Conservation (phyloP, 2,329 filamentous ascomycete species). For the Colletotrichum cuscutae region DNA sequence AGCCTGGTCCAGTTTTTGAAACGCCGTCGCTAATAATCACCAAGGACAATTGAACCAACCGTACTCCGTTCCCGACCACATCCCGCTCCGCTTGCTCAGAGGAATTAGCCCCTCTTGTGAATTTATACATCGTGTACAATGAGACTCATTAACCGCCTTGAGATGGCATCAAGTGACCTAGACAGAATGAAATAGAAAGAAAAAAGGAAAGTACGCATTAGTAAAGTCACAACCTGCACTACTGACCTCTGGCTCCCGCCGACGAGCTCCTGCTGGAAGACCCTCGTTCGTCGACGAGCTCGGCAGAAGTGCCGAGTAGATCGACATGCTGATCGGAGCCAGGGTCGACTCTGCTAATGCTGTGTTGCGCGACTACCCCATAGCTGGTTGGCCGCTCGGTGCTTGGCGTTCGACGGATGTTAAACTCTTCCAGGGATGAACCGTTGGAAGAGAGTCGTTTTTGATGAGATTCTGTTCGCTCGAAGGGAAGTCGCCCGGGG, state of each 20-base stretch:
- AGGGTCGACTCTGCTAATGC: constrained; percentile 65
- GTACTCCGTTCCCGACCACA: constrained; percentile 17
- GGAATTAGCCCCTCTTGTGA: neutral
- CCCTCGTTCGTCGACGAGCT: constrained; percentile 59
- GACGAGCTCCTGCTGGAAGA: constrained; percentile 30
- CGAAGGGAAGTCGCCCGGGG: constrained; percentile 60
- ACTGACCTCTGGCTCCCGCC: constrained; percentile 12
- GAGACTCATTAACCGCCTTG: neutral
- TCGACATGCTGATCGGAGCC: constrained; percentile 53
- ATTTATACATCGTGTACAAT: constrained; percentile 28
- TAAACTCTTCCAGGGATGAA: constrained; percentile 62
- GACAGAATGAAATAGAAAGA: neutral
- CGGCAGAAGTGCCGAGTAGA: constrained; percentile 64
- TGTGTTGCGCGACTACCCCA: constrained; percentile 68
- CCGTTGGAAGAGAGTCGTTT: constrained; percentile 58
- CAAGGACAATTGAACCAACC: constrained; percentile 3
- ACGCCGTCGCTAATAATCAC: constrained; percentile 32
- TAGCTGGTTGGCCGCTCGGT: constrained; percentile 64
- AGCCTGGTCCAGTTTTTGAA: constrained; percentile 27
- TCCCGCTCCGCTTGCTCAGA: neutral
- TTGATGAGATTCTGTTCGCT: constrained; percentile 61
- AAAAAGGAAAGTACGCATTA: neutral
- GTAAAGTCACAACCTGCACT: neutral
- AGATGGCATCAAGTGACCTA: neutral
- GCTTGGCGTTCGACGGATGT: constrained; percentile 45